Evolutionary conservation across 2,329 filamentous ascomycete species (phyloP).

Genomic region (Fusarium sp.): DNA sequence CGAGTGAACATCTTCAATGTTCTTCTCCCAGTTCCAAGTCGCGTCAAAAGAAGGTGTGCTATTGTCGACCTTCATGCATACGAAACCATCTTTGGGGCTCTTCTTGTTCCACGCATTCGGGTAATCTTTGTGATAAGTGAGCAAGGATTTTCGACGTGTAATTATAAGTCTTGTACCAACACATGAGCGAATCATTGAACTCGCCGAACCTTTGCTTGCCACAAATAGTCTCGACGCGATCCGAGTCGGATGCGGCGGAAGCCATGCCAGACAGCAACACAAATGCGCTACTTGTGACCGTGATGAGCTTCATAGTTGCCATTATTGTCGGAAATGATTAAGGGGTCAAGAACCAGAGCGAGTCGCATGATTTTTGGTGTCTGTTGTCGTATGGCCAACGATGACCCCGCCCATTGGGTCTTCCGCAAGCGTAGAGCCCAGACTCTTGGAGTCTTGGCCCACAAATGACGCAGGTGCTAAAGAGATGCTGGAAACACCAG

Average conservation of each 20-base stretch:
- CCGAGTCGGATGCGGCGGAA: background rate
- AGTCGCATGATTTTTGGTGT: background rate
- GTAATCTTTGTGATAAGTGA: constrained; percentile 40
- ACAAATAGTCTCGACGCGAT: constrained; percentile 13
- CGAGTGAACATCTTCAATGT: constrained; percentile 46
- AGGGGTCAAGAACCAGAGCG: background rate
- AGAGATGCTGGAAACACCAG: background rate
- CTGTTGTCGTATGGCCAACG: constrained; percentile 33
- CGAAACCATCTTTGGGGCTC: constrained; percentile 42
- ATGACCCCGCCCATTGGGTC: background rate
- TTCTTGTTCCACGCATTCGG: constrained; percentile 48
- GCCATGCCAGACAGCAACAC: background rate
- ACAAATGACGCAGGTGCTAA: background rate
- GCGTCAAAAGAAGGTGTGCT: constrained; percentile 42
- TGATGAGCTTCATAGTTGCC: constrained; percentile 14
- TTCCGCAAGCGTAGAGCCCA: background rate
- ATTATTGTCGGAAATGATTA: background rate
- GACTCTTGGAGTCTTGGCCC: constrained; percentile 8
- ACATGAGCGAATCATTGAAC: constrained; percentile 37
- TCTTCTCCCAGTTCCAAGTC: constrained; percentile 44
- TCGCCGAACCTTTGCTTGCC: constrained; percentile 28
- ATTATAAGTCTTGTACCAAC: constrained; percentile 1
- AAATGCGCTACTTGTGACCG: background rate
- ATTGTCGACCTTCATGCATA: constrained; percentile 46
- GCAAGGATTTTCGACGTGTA: accelerated